Base-by-base conservation (phyloP, 768 basidiomycete genomes). In the Hirschioporus abietinus region DNA sequence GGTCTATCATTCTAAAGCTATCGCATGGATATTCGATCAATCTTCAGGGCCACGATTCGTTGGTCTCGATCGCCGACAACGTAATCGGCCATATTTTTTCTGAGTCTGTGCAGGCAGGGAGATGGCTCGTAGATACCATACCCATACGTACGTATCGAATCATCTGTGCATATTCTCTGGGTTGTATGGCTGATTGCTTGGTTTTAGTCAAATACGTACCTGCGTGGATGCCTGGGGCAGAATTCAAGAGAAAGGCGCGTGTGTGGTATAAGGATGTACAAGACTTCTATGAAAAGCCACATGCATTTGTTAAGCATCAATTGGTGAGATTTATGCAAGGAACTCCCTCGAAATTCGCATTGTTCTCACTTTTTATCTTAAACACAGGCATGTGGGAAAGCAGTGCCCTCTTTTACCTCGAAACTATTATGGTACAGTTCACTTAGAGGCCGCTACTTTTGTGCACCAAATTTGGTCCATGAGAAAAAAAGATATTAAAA, bases 221-320 rank as follows among this genome's bases (percentile, higher is more conserved):
- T 0, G 63, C 63, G 18, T 80, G 78, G 79, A 73, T 80, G 57
- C 78, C 77, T 2, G 79, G 78, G 4, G 78, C 79, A 23, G 71
- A 66, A 18, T 68, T 76, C 35, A 77, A 70, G 68, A 72, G 73
- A 42, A 69, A 72, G 67, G 76, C 77, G 15, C 60, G 68, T 24
- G 71, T 71, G 58, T 78, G 75, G 67, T 4, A 60, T 10, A 42
- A 66, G 23, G 35, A 23, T 35, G 30, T 36, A 1, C 25, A 64
- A 12, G 35, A 42, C 7, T 42, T 63, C 30, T 34, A 30, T 12
- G 24, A 63, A 9, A 58, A 23, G 23, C 66, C 66, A 9, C 58
- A 36, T 27, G 25, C 20, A 25, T 26, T 63, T 30, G 58, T 30
- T 7, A 68, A 68, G 58, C 25, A 64, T 23, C 18, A 20, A 17